These are phyloP conservation scores for Cinnamomum chago DNA, from an alignment of 164 flowering plant species.

Conservation along the genomic window DNA sequence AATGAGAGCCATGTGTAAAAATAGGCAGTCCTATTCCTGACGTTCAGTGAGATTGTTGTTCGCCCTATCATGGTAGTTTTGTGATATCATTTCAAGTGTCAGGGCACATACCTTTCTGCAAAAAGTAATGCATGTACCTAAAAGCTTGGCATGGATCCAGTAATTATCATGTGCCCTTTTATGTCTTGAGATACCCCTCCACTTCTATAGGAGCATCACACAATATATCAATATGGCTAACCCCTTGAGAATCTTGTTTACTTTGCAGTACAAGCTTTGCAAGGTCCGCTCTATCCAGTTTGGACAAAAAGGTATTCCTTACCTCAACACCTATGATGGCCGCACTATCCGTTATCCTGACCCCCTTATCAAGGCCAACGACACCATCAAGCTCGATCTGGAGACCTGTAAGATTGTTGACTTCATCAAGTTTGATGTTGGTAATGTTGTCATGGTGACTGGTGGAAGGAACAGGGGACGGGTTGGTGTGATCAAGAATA, in stretches of 20 bases:
- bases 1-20: no score
- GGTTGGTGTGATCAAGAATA: slow-evolving; percentile 70
- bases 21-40: no score
- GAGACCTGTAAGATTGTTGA: slow-evolving; percentile 62
- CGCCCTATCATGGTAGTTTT: background rate
- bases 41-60: no score
- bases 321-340: slow-evolving; percentile 78
- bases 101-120: background rate
- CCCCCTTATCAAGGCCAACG: slow-evolving; percentile 80
- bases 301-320: slow-evolving; percentile 76
- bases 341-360: slow-evolving; percentile 90
- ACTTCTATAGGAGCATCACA: background rate
- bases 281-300: slow-evolving; percentile 65
- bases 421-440: slow-evolving; percentile 82
- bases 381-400: slow-evolving; percentile 71
- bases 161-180: background rate
- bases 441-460: slow-evolving; percentile 86
- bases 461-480: slow-evolving; percentile 85
- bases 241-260: background rate
- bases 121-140: no score
- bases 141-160: background rate
- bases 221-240: background rate
- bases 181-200: background rate
- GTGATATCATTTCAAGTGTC: background rate
- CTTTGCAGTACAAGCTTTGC: slow-evolving; percentile 68